Evolutionary conservation across 768 basidiomycete genomes (phyloP).

Genomic region (Boletus pseudo-olivaceus): DNA sequence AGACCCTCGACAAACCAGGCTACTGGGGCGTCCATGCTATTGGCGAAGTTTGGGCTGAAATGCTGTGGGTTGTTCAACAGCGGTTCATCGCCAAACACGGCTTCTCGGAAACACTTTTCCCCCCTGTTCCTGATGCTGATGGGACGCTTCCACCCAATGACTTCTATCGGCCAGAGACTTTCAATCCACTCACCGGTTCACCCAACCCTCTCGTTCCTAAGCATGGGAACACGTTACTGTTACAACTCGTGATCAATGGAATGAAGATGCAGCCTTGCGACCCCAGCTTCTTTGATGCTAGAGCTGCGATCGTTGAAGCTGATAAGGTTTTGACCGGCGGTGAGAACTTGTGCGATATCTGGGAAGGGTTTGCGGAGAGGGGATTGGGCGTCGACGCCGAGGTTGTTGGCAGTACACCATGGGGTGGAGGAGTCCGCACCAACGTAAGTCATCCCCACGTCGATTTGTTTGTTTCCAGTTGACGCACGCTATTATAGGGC

Average conservation of each 20-base stretch:
- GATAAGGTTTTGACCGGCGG: constrained; percentile 88
- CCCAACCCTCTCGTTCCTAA: constrained; percentile 66
- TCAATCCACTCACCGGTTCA: constrained; percentile 29
- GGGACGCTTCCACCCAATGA: constrained; percentile 60
- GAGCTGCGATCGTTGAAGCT: constrained; percentile 87
- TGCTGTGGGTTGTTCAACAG: constrained; percentile 78
- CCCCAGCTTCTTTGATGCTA: constrained; percentile 86
- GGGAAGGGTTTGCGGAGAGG: constrained; percentile 78
- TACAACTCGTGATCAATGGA: constrained; percentile 83
- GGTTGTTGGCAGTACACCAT: constrained; percentile 76
- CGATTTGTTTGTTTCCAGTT: not conserved
- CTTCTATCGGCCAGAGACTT: constrained; percentile 58
- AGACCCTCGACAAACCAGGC: constrained; percentile 89
- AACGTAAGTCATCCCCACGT: constrained; percentile 41
- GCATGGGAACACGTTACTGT: constrained; percentile 83
- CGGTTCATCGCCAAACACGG: constrained; percentile 78
- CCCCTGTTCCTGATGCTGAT: constrained; percentile 62
- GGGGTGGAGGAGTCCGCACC: constrained; percentile 86
- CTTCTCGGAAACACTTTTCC: constrained; percentile 75
- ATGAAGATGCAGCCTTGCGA: constrained; percentile 97
- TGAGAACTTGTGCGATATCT: constrained; percentile 86
- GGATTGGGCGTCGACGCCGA: constrained; percentile 79
- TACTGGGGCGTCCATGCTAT: constrained; percentile 94
- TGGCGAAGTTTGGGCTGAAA: constrained; percentile 94
- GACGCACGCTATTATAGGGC: constrained; percentile 31